Percentiles rank a stretch among this genome's conserved stretches.
Evolutionary conservation across 495 filamentous ascomycete genomes (phyloP).

Genomic region (Wilcoxina mikolae): DNA sequence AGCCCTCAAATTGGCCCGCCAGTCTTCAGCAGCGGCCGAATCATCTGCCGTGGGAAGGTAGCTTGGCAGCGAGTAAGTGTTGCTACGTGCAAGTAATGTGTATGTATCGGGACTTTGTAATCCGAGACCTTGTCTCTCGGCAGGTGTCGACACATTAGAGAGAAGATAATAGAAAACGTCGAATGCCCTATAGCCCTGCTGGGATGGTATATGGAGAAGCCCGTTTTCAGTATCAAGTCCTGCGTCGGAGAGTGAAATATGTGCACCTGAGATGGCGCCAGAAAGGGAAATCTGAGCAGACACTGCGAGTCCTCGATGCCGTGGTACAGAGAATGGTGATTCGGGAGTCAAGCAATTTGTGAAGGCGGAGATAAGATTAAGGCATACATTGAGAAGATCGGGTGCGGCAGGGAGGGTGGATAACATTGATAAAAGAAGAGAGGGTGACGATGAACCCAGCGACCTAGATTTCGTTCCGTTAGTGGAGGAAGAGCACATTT

Average conservation of each 20-base stretch:
- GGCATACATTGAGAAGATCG: conserved; percentile 52
- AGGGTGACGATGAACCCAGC: conserved; percentile 76
- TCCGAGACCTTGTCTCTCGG: conserved; percentile 81
- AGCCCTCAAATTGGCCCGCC: conserved; percentile 62
- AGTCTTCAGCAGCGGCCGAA: conserved; percentile 82
- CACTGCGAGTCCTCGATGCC: conserved; percentile 66
- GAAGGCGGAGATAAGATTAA: conserved; percentile 71
- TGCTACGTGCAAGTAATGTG: conserved; percentile 60
- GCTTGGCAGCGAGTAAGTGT: conserved; percentile 71
- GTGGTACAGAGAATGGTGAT: conserved; percentile 63
- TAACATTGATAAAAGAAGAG: conserved; percentile 66
- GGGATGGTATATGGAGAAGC: conserved; percentile 62
- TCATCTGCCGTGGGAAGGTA: conserved; percentile 92
- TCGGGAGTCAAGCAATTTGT: conserved; percentile 71
- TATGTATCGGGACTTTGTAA: conserved; percentile 69
- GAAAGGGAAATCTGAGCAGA: conserved; percentile 66
- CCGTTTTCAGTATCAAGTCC: conserved; percentile 76
- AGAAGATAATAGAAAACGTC: conserved; percentile 96
- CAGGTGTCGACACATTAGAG: conserved; percentile 73
- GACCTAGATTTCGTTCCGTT: conserved; percentile 56
- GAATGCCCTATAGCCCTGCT: conserved; percentile 81
- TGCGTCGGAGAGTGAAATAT: conserved; percentile 65
- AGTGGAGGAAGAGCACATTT: not conserved
- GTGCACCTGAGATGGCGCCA: conserved; percentile 60
- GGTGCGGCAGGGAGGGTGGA: conserved; percentile 66